phyloP scores from a whole-genome alignment of 768 basidiomycete species.

The Leucosporidium yakuticum region DNA sequence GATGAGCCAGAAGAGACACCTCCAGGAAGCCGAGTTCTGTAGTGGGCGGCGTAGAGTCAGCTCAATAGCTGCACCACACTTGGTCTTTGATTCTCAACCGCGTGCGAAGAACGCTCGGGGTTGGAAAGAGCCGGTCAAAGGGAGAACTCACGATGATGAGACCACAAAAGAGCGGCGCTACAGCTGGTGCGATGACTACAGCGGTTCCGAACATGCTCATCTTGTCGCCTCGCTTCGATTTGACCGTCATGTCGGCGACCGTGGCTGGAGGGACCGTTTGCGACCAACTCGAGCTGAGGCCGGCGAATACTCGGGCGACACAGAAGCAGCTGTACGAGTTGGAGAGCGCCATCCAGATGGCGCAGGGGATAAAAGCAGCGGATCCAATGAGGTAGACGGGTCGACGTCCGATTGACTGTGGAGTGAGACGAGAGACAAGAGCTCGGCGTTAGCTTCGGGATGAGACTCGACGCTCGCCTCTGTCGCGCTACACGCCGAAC shows the following conservation, averaged over 20 bases:
- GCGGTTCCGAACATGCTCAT: constrained; percentile 31
- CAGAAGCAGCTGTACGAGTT: constrained; percentile 27
- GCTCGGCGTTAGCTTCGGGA: not conserved
- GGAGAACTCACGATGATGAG: constrained; percentile 24
- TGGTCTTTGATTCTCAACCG: too few species aligned
- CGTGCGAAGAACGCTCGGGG: too few species aligned
- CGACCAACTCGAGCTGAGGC: constrained; percentile 24
- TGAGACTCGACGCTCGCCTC: too few species aligned
- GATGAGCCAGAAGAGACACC: constrained; percentile 36
- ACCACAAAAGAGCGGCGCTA: constrained; percentile 36
- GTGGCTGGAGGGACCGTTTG: constrained; percentile 36
- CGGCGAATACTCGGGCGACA: constrained; percentile 33
- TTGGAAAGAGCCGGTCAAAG: too few species aligned
- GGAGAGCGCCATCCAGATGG: constrained; percentile 34
- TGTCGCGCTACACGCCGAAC: too few species aligned
- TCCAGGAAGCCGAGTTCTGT: constrained; percentile 25
- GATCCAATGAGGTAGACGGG: constrained; percentile 35
- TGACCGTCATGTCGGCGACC: constrained; percentile 36
- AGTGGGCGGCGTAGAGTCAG: too few species aligned
- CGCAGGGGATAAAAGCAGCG: constrained; percentile 32
- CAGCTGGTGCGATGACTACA: constrained; percentile 33
- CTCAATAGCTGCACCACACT: too few species aligned
- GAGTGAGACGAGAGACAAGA: not conserved
- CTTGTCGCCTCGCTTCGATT: constrained; percentile 35
- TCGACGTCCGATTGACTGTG: constrained; percentile 30